Base-by-base conservation (phyloP, 345 rosid genomes). In the Gossypium anomalum region DNA sequence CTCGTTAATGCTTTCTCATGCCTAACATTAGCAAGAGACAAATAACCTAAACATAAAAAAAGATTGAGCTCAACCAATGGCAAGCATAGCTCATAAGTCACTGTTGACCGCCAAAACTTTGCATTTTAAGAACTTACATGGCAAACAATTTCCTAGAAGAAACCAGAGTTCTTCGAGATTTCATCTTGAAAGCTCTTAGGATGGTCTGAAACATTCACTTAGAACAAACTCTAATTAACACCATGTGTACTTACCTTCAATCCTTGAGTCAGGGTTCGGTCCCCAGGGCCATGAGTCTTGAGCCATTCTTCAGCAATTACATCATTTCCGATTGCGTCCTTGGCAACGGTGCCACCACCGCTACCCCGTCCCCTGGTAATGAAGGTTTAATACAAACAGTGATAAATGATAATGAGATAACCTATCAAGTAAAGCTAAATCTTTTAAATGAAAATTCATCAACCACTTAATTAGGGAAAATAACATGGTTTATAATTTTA, bases 301-400 rank as follows among this genome's bases (percentile, higher is more conserved):
- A 92, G 91, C 99, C 99, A 92, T 75, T 91, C 88, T 0, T 47
- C 84, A 34, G 87, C 94, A 78, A 90, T 0, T 19, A 95, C 77
- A 79, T 93, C 97, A 38, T 95, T 95, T 64, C 97, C 98, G 25
- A 89, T 0, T 17, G 98, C 98, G 85, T 94, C 98, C 81, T 92
- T 91, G 75, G 98, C 98, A 70, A 82, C n/a, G 5, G 87, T 92
- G 73, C 97, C 98, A 56, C 87, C 93, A 73, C 86, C 85, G 12
- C 58, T 82, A 77, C 87, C 87, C 70, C 89, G 83, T 11, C 76
- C 29, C 47, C 98, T 92, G 85, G 71, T 53, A 74, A 55, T 15
- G 7, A 67, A 73, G 29, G 51, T 49, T n/a, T 34, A 70, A 41
- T 41, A 10, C 1, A 27, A 22, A 55, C 2, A 52, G n/a, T 34